Conservation (phyloP, 2,329 filamentous ascomycete genomes). For the Penicillium fuscoglaucum region DNA sequence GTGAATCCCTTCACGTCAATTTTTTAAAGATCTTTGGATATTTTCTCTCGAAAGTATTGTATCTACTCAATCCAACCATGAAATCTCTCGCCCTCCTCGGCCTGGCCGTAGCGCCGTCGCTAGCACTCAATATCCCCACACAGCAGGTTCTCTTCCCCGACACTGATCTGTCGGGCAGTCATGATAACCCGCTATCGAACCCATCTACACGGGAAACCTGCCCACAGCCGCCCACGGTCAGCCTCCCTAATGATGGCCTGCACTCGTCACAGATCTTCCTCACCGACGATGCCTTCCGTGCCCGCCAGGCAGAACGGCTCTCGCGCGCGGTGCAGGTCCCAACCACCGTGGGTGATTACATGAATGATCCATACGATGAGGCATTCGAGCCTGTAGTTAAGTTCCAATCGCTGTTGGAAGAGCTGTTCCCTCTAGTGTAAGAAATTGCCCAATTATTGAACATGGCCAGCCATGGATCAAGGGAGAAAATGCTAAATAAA, state of each 20-base stretch:
- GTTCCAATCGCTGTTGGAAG: constrained; percentile 53
- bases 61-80: constrained; percentile 12
- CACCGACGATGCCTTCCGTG: constrained; percentile 29
- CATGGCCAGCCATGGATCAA: not conserved
- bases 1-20: not conserved
- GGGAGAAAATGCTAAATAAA: constrained; percentile 18
- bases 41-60: not conserved
- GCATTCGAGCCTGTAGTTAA: constrained; percentile 61
- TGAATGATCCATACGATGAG: constrained; percentile 53
- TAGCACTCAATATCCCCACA: constrained; percentile 29
- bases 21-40: not conserved
- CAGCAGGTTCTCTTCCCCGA: constrained; percentile 27
- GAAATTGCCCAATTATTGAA: constrained; percentile 2
- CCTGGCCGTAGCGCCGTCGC: constrained; percentile 21
- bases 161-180: not conserved
- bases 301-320: constrained; percentile 51
- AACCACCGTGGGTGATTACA: constrained; percentile 42
- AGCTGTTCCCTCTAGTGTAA: constrained; percentile 55
- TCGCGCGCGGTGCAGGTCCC: constrained; percentile 59
- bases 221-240: constrained; percentile 32
- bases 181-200: constrained; percentile 1
- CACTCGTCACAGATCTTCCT: constrained; percentile 32
- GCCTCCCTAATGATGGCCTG: constrained; percentile 30
- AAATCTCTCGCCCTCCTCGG: constrained; percentile 18
- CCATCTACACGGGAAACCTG: constrained; percentile 26